Base-by-base conservation (phyloP, 305 asterid species). In the Solanum hybrid region DNA sequence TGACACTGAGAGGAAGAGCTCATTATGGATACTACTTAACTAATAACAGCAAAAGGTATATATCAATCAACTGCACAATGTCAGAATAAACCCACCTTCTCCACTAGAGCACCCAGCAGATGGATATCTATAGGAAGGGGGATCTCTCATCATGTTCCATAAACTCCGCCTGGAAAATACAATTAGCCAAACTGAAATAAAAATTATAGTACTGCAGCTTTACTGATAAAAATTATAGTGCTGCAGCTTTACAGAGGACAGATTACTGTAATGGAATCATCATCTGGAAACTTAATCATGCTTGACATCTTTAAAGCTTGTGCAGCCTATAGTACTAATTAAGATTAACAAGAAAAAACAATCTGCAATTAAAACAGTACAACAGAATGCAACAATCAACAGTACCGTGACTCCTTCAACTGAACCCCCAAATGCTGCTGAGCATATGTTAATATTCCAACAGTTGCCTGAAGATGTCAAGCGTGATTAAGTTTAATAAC, bases 111-210 rank as follows among this genome's bases (percentile, higher is more conserved):
- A 79, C 99, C 99, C 88, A 96, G 95, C 84, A 98, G 94, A 89
- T 97, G 98, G 89, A 98, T 96, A 93, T 96, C 99, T 84, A 98
- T 98, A 56, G 99, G 99, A 89, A 98, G 64, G 64, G 98, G 91
- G 96, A 96, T 90, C 96, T 95, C 94, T 96, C 99, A 90, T 96
- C 98, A 86, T 95, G 99, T 93, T 98, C 99, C 99, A 98, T 98
- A 92, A 96, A 94, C 95, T 98, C 99, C 3, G 98, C 99, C 99
- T 97, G 95, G 90, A 95, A 89, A 17, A 14, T 31, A 84, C 75
- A 84, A 84, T 51, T 31, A 51, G 73, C 40, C 73, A 84, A 82
- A 84, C 12, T 17, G 32, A 78, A 40, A 56, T 17, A 51, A 78
- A 64, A 3, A 12, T 40, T 40, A 40, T 40, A 40, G 17, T 42